Base-by-base conservation (phyloP, 2,329 filamentous ascomycete genomes). In the Fusarium proliferatum region DNA sequence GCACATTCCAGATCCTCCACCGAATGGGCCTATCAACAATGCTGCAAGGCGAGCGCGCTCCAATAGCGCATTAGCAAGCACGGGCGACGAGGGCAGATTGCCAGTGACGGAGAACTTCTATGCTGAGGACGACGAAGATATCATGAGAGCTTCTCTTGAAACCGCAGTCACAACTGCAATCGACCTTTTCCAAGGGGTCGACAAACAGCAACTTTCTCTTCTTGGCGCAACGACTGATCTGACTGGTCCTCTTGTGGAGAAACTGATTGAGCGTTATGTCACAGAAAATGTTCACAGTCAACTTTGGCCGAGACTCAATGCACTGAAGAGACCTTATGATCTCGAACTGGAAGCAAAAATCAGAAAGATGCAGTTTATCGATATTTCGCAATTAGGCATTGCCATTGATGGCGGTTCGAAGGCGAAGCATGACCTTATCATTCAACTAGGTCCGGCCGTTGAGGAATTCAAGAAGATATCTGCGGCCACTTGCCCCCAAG, bases 381-480 rank as follows among this genome's bases (percentile, higher is more conserved):
- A 99, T 81, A 93, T 99, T 60, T 96, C 95, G 4, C 96, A 99
- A 82, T 91, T 99, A 21, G 96, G 96, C 2, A 95, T 99, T 59
- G 87, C 90, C 7, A 94, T 98, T 51, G 93, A 95, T 67, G 93
- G 93, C 49, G 94, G 94, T 1, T 88, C 89, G 60, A 88, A 88
- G 74, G 94, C 91, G 39, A 98, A 97, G 79, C 90, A 94, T 71
- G 93, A 96, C 77, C 87, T 99, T 36, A 91, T 94, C 6, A 87
- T 91, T 30, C 90, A 95, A 57, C 87, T 99, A 10, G 90, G 89
- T 7, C 91, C 90, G 66, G 96, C 94, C 6, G 92, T 98, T 12
- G 93, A 96, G 38, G 93, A 95, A 79, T 98, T 99, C 82, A 92
- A 93, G 77, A 97, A 93, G 79, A 94, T 98, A 85, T 87, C 88